phyloP scores from a whole-genome alignment of 2,329 filamentous ascomycete species.

The Pyrenochaeta sp. region DNA sequence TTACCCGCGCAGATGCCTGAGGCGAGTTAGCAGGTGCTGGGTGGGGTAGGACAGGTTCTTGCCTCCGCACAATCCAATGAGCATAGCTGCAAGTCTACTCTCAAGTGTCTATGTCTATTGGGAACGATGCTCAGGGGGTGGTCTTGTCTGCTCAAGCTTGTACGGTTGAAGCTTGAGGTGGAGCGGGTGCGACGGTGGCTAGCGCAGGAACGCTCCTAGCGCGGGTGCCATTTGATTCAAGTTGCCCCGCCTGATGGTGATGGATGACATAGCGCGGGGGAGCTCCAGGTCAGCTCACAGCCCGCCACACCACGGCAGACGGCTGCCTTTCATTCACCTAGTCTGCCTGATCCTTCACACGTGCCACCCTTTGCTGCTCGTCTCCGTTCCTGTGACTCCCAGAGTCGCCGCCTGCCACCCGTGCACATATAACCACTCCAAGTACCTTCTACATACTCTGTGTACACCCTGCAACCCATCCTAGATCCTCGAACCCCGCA shows the following conservation, averaged over 20 bases:
- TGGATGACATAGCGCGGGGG: conserved; percentile 20
- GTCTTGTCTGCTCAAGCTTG: too few relatives aligned
- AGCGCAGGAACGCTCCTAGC: conserved; percentile 32
- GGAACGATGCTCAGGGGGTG: too few relatives aligned
- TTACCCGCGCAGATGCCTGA: conserved; percentile 93
- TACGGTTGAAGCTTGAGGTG: background rate
- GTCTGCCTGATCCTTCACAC: conserved; percentile 31
- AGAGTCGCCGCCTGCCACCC: conserved; percentile 8
- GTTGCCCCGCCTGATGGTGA: conserved; percentile 14
- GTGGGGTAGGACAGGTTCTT: conserved; percentile 15
- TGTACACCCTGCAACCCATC: too few relatives aligned
- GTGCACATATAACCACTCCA: background rate
- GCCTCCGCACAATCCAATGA: conserved; percentile 73
- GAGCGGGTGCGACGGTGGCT: conserved; percentile 5
- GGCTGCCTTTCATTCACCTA: conserved; percentile 25
- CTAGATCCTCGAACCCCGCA: conserved; percentile 5
- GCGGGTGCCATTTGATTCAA: too few relatives aligned
- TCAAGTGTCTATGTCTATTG: background rate
- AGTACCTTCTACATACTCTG: too few relatives aligned
- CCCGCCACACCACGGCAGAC: too few relatives aligned
- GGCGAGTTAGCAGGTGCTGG: conserved; percentile 17
- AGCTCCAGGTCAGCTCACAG: too few relatives aligned
- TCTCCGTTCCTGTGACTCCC: conserved; percentile 29
- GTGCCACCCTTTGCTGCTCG: conserved; percentile 24
- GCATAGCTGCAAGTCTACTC: conserved; percentile 58